Base-by-base conservation (phyloP, 495 filamentous ascomycete genomes). In the Podospora didyma region DNA sequence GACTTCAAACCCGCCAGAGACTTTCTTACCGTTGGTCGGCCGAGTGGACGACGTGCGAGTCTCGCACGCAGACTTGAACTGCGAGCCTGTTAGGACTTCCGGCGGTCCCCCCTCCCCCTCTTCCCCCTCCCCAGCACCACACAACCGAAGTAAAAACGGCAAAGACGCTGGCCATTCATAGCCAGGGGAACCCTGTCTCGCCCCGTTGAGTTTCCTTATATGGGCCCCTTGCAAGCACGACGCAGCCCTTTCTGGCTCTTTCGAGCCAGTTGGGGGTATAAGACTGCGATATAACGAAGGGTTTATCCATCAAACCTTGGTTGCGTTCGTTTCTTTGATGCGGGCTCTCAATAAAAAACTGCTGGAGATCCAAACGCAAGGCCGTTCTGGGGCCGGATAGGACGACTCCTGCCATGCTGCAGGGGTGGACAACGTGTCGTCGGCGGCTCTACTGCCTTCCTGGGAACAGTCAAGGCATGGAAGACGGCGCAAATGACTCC, bases 241-340 rank as follows among this genome's bases (percentile, higher is more conserved):
- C 50, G 48, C 63, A 61, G 48, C 59, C 52, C 49, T 53, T 55
- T 62, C 44, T 57, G 45, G 35, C 58, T 41, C n/a, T 45, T 57
- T 60, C 28, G 19, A 57, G 56, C 49, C 51, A 31, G 46, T 46
- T 64, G 52, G 58, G 65, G 65, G 34, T 68, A 66, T 68, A 68
- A 62, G 44, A 57, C 12, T 31, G 19, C 20, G 34, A 20, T 50
- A 28, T 63, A 64, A 56, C 31, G 47, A 37, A 58, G 34, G 57
- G 53, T 57, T 65, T 66, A 64, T 65, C 63, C 67, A 61, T 66
- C 56, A 17, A 54, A 68, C 62, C 63, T 62, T 66, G 67, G 63
- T 61, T 60, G 49, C 19, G 17, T 46, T 54, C 51, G 56, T 66
- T 64, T 60, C 47, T 51, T 61, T 23, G 39, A 45, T 47, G 55